phyloP scores from a whole-genome alignment of 345 rosid genomes.

The Clarkia xantiana region DNA sequence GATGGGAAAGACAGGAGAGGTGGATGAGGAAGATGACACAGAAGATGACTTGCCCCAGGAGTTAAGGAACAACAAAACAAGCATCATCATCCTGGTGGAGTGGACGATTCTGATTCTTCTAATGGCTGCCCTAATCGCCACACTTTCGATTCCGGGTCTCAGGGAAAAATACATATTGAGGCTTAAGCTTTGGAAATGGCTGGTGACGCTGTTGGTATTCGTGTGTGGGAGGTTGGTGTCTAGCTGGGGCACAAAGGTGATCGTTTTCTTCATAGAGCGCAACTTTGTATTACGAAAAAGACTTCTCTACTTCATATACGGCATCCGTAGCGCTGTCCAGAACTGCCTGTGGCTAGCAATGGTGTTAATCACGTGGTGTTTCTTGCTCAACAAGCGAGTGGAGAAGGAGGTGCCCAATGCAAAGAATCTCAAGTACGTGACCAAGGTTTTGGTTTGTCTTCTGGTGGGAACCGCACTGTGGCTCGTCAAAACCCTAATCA shows the following conservation, averaged over 20 bases:
- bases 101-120: conserved; percentile 55
- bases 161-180: conserved; percentile 25
- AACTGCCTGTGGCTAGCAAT: conserved; percentile 76
- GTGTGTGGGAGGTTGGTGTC: conserved; percentile 76
- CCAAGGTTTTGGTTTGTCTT: conserved; percentile 53
- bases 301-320: conserved; percentile 73
- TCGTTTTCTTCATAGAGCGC: conserved; percentile 58
- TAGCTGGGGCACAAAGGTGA: conserved; percentile 52
- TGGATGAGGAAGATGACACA: conserved; percentile 55
- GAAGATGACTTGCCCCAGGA: conserved; percentile 72
- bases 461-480: conserved; percentile 50
- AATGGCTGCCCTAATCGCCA: conserved; percentile 34
- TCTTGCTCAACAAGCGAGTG: conserved; percentile 50
- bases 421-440: conserved; percentile 31
- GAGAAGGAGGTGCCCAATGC: conserved; percentile 19
- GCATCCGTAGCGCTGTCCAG: conserved; percentile 52
- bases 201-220: conserved; percentile 49
- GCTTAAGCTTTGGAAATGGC: conserved; percentile 77
- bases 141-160: conserved; percentile 24
- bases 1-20: conserved; percentile 28
- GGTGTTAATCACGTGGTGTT: conserved; percentile 65
- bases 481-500: conserved; percentile 73
- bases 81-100: conserved; percentile 32
- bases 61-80: conserved; percentile 27
- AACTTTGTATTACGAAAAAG: conserved; percentile 63